Percentiles rank a stretch among this genome's conserved stretches.
These are phyloP conservation scores for Dothiorella sarmentorum DNA, from an alignment of 2,329 filamentous ascomycete species.

Conservation along the genomic window DNA sequence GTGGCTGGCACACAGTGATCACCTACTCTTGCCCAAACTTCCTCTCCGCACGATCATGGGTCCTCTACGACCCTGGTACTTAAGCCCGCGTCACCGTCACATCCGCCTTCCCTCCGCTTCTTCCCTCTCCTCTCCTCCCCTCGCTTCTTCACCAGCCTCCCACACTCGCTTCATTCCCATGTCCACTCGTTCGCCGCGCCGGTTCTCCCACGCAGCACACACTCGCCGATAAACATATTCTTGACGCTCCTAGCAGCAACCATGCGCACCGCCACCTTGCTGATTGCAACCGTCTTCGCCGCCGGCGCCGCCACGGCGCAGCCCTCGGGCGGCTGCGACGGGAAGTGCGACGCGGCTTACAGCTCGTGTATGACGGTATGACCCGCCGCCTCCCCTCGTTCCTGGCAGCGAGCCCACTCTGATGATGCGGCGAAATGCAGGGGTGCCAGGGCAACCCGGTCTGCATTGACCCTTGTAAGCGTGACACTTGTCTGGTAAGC, in stretches of 20 bases:
- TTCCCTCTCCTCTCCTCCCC: not conserved
- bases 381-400: not conserved
- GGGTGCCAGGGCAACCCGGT: conserved; percentile 13
- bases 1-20: not conserved
- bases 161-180: conserved; percentile 9
- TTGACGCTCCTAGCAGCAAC: not conserved
- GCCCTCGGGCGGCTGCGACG: conserved; percentile 14
- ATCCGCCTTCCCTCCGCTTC: not conserved
- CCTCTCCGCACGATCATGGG: conserved; percentile 9
- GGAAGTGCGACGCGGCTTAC: conserved; percentile 17
- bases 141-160: conserved; percentile 1
- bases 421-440: conserved; percentile 6
- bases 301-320: conserved; percentile 9
- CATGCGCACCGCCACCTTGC: conserved; percentile 9
- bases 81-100: conserved; percentile 13
- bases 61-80: not conserved
- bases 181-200: conserved; percentile 13
- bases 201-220: not conserved
- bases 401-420: conserved; percentile 3
- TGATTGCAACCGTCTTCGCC: conserved; percentile 4
- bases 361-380: conserved; percentile 16
- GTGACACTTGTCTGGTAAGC: conserved; percentile 17
- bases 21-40: conserved; percentile 12
- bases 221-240: not conserved
- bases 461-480: conserved; percentile 19